Evolutionary conservation across 345 rosid species (phyloP), one percentile per base, ranked within the genome.

Genomic region (Triadica sebifera): DNA sequence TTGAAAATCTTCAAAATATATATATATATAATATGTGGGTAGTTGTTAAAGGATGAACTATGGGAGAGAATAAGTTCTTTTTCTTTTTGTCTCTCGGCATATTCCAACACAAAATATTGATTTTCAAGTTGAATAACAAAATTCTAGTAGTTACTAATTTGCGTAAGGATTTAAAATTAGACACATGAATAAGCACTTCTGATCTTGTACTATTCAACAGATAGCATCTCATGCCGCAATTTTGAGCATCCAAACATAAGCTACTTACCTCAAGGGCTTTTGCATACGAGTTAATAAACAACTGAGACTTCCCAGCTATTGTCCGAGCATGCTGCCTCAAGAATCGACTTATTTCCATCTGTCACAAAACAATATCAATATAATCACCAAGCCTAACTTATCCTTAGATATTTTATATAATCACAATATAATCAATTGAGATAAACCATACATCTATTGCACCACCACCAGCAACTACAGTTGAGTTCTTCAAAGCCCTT

Each of bases 391-490:
- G 45, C 12, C 43, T 11, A 46, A 56, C 75, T 52, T 45, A 22
- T 17, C 71, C 5, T 56, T 9, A 59, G 2, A 74, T 6, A 56
- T n/a, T n/a, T n/a, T 43, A 19, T 34, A 20, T 12, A 46, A 29
- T 53, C 57, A 41, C 46, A 53, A 64, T 71, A 25, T 60, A 70
- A 41, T 56, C 25, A 47, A 51, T 51, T 70, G 25, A 57, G 29
- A 53, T 55, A 47, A 62, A 78, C 38, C 97, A 70, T 89, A 96
- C 99, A 90, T 96, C 99, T 58, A 96, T 90, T 45, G 99, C 98
- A 80, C 99, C 98, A 65, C 99, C 99, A 78, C 98, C 99, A 81
- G 99, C 90, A 82, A 96, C 99, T 45, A 96, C 95, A 59, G 98
- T 93, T 52, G 98, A 96, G 87, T 96, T 96, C 82, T 93, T 96